Evolutionary conservation across 768 basidiomycete genomes (phyloP).

Genomic region (Pulveroboletus sp.): DNA sequence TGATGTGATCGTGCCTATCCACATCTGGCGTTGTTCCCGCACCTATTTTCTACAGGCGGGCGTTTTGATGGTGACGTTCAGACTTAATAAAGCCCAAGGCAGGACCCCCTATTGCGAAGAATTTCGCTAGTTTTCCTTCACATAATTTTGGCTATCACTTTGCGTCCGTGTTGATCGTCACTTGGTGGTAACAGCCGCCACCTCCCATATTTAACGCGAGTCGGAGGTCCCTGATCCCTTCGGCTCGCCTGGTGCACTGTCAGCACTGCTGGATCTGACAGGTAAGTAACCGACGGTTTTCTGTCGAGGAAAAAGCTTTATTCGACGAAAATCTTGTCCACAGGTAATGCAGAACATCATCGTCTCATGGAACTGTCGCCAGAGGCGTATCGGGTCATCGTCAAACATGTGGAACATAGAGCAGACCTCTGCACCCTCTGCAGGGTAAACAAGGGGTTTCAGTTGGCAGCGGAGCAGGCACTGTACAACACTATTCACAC

Average conservation of each 20-base stretch:
- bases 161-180: background rate
- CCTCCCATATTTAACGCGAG: background rate
- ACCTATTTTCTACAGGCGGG: conserved; percentile 9
- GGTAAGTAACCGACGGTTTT: conserved; percentile 6
- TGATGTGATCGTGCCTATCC: conserved; percentile 19
- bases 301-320: background rate
- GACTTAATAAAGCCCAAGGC: conserved; percentile 13
- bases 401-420: conserved; percentile 46
- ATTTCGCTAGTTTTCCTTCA: conserved; percentile 3
- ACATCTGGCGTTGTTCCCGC: conserved; percentile 4
- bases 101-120: background rate
- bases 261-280: background rate
- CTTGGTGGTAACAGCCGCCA: background rate
- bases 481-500: conserved; percentile 58
- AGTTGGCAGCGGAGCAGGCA: conserved; percentile 48
- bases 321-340: background rate
- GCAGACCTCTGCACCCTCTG: conserved; percentile 54
- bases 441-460: conserved; percentile 54
- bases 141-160: background rate
- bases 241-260: background rate
- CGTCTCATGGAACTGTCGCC: conserved; percentile 53
- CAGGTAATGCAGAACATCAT: conserved; percentile 35
- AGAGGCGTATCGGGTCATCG: conserved; percentile 56
- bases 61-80: background rate
- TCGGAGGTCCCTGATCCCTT: background rate